phyloP scores from a whole-genome alignment of 495 filamentous ascomycete species.

The Aspergillus conjunctus region DNA sequence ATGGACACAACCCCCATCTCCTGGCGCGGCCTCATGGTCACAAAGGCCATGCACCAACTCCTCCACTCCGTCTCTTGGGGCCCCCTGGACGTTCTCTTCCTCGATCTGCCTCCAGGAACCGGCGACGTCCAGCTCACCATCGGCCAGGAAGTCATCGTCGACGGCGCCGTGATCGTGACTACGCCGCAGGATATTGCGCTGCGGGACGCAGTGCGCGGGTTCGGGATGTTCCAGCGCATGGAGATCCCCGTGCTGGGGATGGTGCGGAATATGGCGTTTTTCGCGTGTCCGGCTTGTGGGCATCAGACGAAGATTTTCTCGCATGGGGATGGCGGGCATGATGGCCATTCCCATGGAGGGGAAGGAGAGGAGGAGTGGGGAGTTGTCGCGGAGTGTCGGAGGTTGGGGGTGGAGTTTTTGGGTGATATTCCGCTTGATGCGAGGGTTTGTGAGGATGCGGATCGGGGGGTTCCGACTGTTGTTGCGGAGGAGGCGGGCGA shows the following conservation, averaged over 20 bases:
- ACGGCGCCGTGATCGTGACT: constrained; percentile 86
- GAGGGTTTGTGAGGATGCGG: constrained; percentile 84
- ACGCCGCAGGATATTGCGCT: constrained; percentile 92
- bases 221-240: constrained; percentile 88
- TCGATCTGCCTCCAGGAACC: constrained; percentile 93
- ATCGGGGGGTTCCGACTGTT: constrained; percentile 86
- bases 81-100: constrained; percentile 76
- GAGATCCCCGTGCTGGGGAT: constrained; percentile 81
- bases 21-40: constrained; percentile 96
- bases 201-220: constrained; percentile 83
- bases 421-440: constrained; percentile 91
- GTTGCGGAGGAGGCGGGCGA: constrained; percentile 81
- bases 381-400: constrained; percentile 58
- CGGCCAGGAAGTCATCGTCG: constrained; percentile 83
- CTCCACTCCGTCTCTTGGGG: constrained; percentile 94
- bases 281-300: constrained; percentile 77
- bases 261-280: constrained; percentile 93
- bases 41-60: constrained; percentile 94
- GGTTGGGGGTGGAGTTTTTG: constrained; percentile 71
- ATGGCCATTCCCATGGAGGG: constrained; percentile 11
- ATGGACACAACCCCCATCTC: constrained; percentile 79
- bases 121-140: constrained; percentile 94
- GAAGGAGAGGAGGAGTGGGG: constrained; percentile 45
- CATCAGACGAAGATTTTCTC: constrained; percentile 77
- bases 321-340: constrained; percentile 32